These are phyloP conservation scores for Pseudocercospora cruenta DNA, from an alignment of 2,329 filamentous ascomycete genomes.

Conservation along the genomic window DNA sequence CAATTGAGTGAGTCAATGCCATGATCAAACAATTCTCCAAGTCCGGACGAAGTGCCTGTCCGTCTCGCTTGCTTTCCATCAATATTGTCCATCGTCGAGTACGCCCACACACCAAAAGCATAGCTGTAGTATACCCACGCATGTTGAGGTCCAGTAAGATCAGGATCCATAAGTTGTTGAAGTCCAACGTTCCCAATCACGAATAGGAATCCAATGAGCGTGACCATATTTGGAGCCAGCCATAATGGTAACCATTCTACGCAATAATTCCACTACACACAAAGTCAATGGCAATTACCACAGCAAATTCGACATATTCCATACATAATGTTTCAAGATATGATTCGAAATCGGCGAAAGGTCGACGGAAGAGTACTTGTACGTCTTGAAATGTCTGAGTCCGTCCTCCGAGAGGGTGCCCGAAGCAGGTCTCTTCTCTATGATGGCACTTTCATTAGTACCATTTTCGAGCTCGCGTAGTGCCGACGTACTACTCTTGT, in stretches of 20 bases:
- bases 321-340: conserved; percentile 89
- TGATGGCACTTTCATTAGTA: conserved; percentile 1
- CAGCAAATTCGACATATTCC: neutral
- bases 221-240: conserved; percentile 98
- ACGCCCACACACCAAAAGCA: conserved; percentile 91
- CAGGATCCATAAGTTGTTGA: conserved; percentile 80
- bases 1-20: conserved; percentile 98
- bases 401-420: conserved; percentile 76
- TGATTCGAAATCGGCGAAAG: conserved; percentile 93
- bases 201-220: conserved; percentile 90
- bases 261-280: conserved; percentile 86
- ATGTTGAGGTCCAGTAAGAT: conserved; percentile 73
- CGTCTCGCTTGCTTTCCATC: conserved; percentile 96
- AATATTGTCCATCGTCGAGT: conserved; percentile 98
- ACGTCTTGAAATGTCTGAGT: conserved; percentile 85
- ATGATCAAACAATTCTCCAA: conserved; percentile 97
- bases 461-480: neutral
- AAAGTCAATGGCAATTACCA: neutral
- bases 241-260: conserved; percentile 91
- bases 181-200: conserved; percentile 81
- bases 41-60: conserved; percentile 89
- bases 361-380: conserved; percentile 98
- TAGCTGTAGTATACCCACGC: conserved; percentile 97
- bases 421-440: conserved; percentile 21
- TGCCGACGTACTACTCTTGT: conserved; percentile 9